Evolutionary conservation across 352 stramenopile species (phyloP).

Genomic region (Pythium dissimile): DNA sequence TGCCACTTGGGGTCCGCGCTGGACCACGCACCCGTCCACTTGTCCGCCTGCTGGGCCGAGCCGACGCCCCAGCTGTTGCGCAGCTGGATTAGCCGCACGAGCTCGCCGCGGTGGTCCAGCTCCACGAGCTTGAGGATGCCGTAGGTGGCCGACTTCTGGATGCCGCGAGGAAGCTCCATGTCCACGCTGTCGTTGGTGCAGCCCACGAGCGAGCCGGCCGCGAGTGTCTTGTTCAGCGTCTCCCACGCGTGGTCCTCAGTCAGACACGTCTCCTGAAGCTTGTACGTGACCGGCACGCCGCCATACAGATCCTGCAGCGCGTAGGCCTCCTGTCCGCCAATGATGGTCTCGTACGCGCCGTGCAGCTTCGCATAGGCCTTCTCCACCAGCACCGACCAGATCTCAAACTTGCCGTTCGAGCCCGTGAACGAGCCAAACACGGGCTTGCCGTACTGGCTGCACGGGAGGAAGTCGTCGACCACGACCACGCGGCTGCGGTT

Average conservation of each 20-base stretch:
- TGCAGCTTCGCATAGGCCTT: conserved; percentile 95
- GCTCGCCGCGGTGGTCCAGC: conserved; percentile 52
- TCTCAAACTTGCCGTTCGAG: conserved; percentile 83
- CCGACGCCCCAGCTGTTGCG: conserved; percentile 81
- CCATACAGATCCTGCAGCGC: conserved; percentile 77
- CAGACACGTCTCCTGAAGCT: conserved; percentile 57
- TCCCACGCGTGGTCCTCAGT: conserved; percentile 62
- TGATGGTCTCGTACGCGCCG: conserved; percentile 87
- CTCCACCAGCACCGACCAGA: conserved; percentile 92
- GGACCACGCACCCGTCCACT: conserved; percentile 71
- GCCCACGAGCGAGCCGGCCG: conserved; percentile 63
- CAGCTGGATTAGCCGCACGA: conserved; percentile 61
- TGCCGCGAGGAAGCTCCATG: conserved; percentile 52
- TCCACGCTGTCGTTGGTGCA: conserved; percentile 70
- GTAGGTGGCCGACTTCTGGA: conserved; percentile 71
- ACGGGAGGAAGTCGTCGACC: conserved; percentile 84
- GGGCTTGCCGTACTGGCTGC: conserved; percentile 76
- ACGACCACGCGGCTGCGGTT: conserved; percentile 80
- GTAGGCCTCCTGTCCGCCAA: conserved; percentile 82
- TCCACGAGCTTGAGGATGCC: conserved; percentile 77
- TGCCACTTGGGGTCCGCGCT: conserved; percentile 71
- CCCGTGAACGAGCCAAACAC: conserved; percentile 84
- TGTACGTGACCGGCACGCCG: conserved; percentile 62
- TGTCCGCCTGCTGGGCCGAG: conserved; percentile 52
- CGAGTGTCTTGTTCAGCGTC: conserved; percentile 36